Evolutionary conservation across 441 rosid genomes (phyloP), one percentile per base, ranked within the genome.

Genomic region (Syzygium malaccense): DNA sequence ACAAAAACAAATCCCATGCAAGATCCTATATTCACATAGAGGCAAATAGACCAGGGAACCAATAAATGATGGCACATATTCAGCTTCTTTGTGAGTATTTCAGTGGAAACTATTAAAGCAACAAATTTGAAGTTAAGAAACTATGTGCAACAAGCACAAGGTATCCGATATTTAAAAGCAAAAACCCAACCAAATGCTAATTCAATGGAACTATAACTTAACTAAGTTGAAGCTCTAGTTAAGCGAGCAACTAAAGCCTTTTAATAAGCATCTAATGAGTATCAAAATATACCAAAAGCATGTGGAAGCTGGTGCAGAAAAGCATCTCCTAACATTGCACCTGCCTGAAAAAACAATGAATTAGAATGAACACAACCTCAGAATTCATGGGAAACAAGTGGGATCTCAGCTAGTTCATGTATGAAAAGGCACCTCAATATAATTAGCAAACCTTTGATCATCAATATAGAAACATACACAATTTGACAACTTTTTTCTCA

Each of bases 321-420:
- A 88, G 99, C 99, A 96, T 98, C 99, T 87, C 99, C 99, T 86
- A 98, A 89, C 99, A 98, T 98, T 85, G 99, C 99, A 90, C 99
- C 99, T 87, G 99, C 99, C 99, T 97, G 91, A 55, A 91, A 93
- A 90, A 26, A 91, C 64, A 68, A 26, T 62, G 60, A 87, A 88
- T 51, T 53, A 62, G 93, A 86, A 85, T 15, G 7, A 90, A 85
- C 55, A 4, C 26, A 62, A 86, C 86, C n/a, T 62, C 19, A 45
- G 78, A 55, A 88, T 64, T 49, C 60, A 68, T 57, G 58, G 85
- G 85, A 57, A 37, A 75, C n/a, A 75, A 75, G 83, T 37, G 83
- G n/a, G 18, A 20, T 41, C 6, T 3, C 51, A 37, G 51, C 51
- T 75, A 75, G 83, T 41, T 41, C 83, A 75, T 75, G 17, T 1